A percentile compares a stretch with the other conserved stretches of the same genome.
Evolutionary conservation across 2,329 filamentous ascomycete genomes (phyloP).

Genomic region (Penicillium expansum): DNA sequence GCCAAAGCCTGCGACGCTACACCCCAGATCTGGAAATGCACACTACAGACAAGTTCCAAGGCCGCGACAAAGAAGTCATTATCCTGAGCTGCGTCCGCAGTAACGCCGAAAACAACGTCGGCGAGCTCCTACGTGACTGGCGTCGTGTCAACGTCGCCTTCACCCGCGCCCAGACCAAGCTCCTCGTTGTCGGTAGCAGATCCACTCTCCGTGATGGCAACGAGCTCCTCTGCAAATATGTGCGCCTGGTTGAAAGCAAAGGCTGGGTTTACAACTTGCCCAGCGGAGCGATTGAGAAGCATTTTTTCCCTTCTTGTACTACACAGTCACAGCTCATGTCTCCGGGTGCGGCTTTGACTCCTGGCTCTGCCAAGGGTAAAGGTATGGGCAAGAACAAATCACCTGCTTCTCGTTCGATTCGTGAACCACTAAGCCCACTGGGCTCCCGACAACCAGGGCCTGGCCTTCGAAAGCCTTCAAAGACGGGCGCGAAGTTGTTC

Average conservation of each 20-base stretch:
- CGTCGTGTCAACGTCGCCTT: slow-evolving; percentile 93
- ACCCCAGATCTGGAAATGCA: slow-evolving; percentile 79
- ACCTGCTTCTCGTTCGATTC: slow-evolving; percentile 8
- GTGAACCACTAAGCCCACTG: slow-evolving; percentile 33
- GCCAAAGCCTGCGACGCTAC: slow-evolving; percentile 63
- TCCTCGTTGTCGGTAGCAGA: slow-evolving; percentile 81
- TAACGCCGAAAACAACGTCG: slow-evolving; percentile 79
- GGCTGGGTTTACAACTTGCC: slow-evolving; percentile 79
- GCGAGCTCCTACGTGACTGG: slow-evolving; percentile 88
- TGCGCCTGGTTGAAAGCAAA: slow-evolving; percentile 71
- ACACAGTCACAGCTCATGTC: slow-evolving; percentile 27
- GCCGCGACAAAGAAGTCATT: slow-evolving; percentile 89
- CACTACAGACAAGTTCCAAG: slow-evolving; percentile 95
- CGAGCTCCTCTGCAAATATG: slow-evolving; percentile 73
- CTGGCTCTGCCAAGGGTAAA: slow-evolving; percentile 3
- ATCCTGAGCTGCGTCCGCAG: slow-evolving; percentile 83
- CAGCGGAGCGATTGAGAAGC: slow-evolving; percentile 60
- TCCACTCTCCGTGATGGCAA: slow-evolving; percentile 67
- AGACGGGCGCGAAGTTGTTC: slow-evolving; percentile 57
- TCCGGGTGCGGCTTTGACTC: slow-evolving; percentile 1
- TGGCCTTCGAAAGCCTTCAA: slow-evolving; percentile 54
- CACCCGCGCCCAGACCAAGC: slow-evolving; percentile 86
- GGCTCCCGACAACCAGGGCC: slow-evolving; percentile 28
- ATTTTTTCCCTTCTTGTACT: slow-evolving; percentile 59
- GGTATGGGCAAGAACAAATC: slow-evolving; percentile 14